Percentiles rank a stretch among this genome's conserved stretches.
Evolutionary conservation across 306 rosid genomes (phyloP).

Genomic region (Pyrus communis): DNA sequence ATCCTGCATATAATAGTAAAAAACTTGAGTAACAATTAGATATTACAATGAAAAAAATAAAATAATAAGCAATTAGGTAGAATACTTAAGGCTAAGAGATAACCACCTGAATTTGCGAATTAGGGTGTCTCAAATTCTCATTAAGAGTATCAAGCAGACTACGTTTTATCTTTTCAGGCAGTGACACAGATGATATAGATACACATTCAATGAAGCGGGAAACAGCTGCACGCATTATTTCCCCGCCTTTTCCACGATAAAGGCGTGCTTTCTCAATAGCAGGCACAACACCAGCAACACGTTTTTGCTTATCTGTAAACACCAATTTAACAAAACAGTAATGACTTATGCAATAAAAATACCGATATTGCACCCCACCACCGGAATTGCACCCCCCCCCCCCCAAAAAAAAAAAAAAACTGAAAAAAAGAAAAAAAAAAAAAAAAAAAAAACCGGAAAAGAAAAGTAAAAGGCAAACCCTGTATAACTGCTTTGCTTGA

Average conservation of each 20-base stretch:
- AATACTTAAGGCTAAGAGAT: constrained; percentile 7
- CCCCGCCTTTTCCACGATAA: constrained; percentile 98
- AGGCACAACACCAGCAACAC: constrained; percentile 70
- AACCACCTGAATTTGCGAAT: constrained; percentile 89
- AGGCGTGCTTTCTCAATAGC: constrained; percentile 87
- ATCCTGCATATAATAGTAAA: constrained; percentile 40
- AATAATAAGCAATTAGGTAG: not conserved
- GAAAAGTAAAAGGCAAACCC: not conserved
- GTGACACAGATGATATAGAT: constrained; percentile 45
- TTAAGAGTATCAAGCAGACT: constrained; percentile 69
- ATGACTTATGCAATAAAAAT: constrained; percentile 10
- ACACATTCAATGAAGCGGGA: constrained; percentile 83
- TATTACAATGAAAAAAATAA: constrained; percentile 10
- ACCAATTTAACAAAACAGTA: constrained; percentile 9
- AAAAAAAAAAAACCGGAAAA: not conserved
- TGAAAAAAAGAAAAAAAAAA: not conserved
- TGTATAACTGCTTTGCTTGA: no score
- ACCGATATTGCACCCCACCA: not conserved
- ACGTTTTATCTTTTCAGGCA: constrained; percentile 60
- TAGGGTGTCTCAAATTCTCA: constrained; percentile 95
- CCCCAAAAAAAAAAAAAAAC: not conserved
- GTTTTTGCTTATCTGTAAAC: constrained; percentile 60
- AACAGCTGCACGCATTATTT: constrained; percentile 93
- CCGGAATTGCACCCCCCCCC: not conserved
- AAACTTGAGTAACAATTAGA: constrained; percentile 9